Conservation (phyloP, 208 protist genomes). For the Crithidia mellificae region DNA sequence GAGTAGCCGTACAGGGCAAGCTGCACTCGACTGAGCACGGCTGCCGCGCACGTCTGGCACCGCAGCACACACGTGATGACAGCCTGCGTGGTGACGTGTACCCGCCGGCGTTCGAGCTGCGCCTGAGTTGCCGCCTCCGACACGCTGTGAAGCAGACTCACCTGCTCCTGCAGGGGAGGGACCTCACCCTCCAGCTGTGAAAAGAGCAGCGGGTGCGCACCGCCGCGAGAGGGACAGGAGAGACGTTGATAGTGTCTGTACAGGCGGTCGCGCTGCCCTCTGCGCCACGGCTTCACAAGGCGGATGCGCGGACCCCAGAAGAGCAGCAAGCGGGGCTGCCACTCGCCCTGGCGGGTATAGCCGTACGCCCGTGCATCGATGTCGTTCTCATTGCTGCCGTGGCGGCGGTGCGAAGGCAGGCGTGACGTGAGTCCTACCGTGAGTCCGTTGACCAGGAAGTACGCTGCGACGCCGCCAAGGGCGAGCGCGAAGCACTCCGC, state of each 20-base stretch:
- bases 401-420: constrained; percentile 13
- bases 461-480: background rate
- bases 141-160: constrained; percentile 49
- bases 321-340: constrained; percentile 8
- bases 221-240: no score
- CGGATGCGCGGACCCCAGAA: constrained; percentile 13
- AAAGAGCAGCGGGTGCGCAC: constrained; percentile 13
- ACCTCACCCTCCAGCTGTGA: constrained; percentile 4
- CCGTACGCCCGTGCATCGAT: background rate
- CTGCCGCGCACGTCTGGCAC: constrained; percentile 38
- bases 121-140: constrained; percentile 40
- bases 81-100: constrained; percentile 40
- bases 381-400: no score
- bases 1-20: constrained; percentile 54
- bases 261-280: background rate
- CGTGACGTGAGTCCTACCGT: constrained; percentile 13
- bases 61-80: constrained; percentile 52
- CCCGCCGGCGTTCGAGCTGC: constrained; percentile 45
- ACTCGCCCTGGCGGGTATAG: background rate
- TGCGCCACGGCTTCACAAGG: background rate
- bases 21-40: constrained; percentile 41
- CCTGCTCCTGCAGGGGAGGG: constrained; percentile 28
- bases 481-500: background rate
- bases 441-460: constrained; percentile 7
- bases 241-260: background rate